Conservation (phyloP, 2,329 filamentous ascomycete species). For the Aspergillus oerlinghausenensis region DNA sequence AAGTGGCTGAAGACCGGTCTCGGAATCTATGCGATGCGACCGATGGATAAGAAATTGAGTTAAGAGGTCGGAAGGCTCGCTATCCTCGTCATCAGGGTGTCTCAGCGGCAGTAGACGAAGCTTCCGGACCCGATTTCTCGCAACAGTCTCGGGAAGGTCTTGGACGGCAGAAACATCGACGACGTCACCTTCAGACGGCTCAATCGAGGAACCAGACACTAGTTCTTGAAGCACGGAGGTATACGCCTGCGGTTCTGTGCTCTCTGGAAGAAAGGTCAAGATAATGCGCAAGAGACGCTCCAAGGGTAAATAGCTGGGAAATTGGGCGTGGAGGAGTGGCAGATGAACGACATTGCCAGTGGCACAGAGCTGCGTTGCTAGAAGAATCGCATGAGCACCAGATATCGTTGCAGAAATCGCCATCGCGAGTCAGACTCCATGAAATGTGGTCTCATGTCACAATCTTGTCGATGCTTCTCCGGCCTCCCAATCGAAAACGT, state of each 20-base stretch:
- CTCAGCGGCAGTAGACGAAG: conserved; percentile 49
- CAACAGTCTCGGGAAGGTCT: conserved; percentile 46
- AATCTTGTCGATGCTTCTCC: conserved; percentile 7
- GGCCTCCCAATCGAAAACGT: conserved; percentile 11
- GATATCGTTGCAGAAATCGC: conserved; percentile 42
- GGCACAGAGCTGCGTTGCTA: conserved; percentile 54
- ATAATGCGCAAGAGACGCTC: conserved; percentile 56
- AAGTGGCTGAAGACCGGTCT: conserved; percentile 55
- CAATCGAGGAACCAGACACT: conserved; percentile 28
- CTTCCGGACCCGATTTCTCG: conserved; percentile 49
- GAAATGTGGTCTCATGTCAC: not conserved
- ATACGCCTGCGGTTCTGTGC: conserved; percentile 49
- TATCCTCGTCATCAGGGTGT: conserved; percentile 41
- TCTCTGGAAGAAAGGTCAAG: conserved; percentile 59
- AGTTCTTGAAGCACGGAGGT: conserved; percentile 46
- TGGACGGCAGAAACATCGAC: conserved; percentile 47
- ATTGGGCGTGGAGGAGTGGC: conserved; percentile 47
- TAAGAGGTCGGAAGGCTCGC: conserved; percentile 44
- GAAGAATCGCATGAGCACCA: conserved; percentile 53
- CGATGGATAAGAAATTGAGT: conserved; percentile 58
- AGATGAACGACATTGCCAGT: conserved; percentile 51
- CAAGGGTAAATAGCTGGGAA: conserved; percentile 45
- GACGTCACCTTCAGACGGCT: conserved; percentile 30
- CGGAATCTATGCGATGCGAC: conserved; percentile 54
- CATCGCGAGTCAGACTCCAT: conserved; percentile 26